These are phyloP conservation scores for Platanthera zijinensis DNA, from an alignment of 106 monocot genomes.

Conservation along the genomic window DNA sequence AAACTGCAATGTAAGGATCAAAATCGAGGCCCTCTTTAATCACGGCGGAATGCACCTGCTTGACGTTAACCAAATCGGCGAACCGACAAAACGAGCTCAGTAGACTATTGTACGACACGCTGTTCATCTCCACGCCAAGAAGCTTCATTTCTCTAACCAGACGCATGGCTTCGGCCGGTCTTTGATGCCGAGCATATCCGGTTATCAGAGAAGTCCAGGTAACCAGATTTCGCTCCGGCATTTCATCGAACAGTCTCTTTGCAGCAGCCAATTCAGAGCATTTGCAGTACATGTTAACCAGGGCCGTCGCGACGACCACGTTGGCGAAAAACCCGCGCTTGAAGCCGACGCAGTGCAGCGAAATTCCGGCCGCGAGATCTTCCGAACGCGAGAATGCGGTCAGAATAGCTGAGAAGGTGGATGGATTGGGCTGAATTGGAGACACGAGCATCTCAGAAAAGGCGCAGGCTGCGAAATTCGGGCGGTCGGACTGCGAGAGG, in stretches of 20 bases:
- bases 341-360: slow-evolving; percentile 29
- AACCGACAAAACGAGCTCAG: slow-evolving; percentile 24
- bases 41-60: slow-evolving; percentile 43
- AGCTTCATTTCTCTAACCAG: slow-evolving; percentile 32
- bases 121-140: slow-evolving; percentile 15
- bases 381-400: slow-evolving; percentile 15
- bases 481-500: background rate
- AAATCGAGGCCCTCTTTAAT: slow-evolving; percentile 27
- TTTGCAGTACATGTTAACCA: slow-evolving; percentile 44
- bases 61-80: slow-evolving; percentile 25
- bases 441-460: background rate
- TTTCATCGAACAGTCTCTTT: slow-evolving; percentile 39
- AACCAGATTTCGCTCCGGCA: slow-evolving; percentile 44
- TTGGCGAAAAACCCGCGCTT: slow-evolving; percentile 27
- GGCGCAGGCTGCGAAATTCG: background rate
- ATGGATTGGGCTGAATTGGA: slow-evolving; percentile 17
- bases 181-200: slow-evolving; percentile 18
- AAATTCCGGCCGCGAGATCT: slow-evolving; percentile 4
- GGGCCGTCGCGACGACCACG: slow-evolving; percentile 33
- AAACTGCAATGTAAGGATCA: slow-evolving; percentile 20
- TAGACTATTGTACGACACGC: slow-evolving; percentile 35
- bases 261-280: slow-evolving; percentile 21
- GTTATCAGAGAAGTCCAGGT: slow-evolving; percentile 50
- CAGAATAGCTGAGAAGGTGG: slow-evolving; percentile 26
- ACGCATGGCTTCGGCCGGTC: slow-evolving; percentile 25